These are phyloP conservation scores for Pichia sp. DNA, from an alignment of 1,139 yeast species.

Conservation along the genomic window DNA sequence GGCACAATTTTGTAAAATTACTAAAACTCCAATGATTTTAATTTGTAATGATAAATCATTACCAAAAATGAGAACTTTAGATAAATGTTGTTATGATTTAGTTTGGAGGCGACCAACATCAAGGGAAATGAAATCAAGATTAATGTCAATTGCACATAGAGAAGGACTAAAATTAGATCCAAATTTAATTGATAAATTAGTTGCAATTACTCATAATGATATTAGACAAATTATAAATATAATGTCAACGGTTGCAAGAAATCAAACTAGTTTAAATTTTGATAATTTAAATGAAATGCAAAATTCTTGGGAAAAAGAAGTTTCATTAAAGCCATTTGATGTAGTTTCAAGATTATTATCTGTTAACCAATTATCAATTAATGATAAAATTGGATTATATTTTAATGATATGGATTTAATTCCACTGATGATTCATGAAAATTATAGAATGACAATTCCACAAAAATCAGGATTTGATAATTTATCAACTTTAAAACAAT, in stretches of 20 bases:
- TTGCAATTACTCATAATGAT: conserved; percentile 81
- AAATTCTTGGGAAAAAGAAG: conserved; percentile 80
- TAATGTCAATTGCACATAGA: conserved; percentile 85
- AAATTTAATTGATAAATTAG: conserved; percentile 74
- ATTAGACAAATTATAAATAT: conserved; percentile 91
- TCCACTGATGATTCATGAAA: conserved; percentile 95
- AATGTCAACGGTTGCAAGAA: conserved; percentile 74
- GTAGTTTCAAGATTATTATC: conserved; percentile 67
- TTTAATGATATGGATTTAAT: conserved; percentile 94
- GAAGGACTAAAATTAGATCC: conserved; percentile 81
- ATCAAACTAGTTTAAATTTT: conserved; percentile 56
- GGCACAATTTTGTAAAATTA: conserved; percentile 78
- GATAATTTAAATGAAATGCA: conserved; percentile 50
- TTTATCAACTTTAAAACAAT: conserved; percentile 51
- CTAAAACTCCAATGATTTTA: conserved; percentile 83
- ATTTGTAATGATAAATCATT: conserved; percentile 89
- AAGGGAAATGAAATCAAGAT: conserved; percentile 68
- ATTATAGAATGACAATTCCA: conserved; percentile 68
- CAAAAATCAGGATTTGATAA: conserved; percentile 28
- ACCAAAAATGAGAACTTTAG: conserved; percentile 96
- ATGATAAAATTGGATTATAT: conserved; percentile 82
- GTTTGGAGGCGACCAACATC: conserved; percentile 89
- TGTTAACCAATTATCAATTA: conserved; percentile 53
- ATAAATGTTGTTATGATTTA: conserved; percentile 72
- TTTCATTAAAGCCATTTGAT: conserved; percentile 90